Base-by-base conservation (phyloP, 331 rosid species). In the Telfairia occidentalis region DNA sequence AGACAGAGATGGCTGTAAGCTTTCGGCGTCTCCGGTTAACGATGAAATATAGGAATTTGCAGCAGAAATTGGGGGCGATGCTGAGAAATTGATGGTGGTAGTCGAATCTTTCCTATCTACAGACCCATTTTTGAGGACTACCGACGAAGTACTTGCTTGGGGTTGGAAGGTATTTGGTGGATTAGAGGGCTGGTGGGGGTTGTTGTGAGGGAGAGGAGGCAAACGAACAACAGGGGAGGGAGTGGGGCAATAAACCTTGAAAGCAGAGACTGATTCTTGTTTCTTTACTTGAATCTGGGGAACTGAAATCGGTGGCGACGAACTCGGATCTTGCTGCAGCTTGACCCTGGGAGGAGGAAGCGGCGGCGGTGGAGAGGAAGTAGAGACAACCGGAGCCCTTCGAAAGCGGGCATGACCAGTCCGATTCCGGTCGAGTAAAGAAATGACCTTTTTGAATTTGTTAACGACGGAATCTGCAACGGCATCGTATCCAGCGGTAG, bases 361-460 rank as follows among this genome's bases (percentile, higher is more conserved):
- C 0, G 61, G 61, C 8, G 61, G 61, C 32, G 61, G 23, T 6
- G 86, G 73, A 9, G 81, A 57, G n/a, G 78, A 4, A 12, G 69
- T 30, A 60, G 37, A 0, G 21, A 21, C n/a, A 0, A 67, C 18
- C 5, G 89, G 86, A 26, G 85, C 89, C 43, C 81, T 85, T 81
- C 96, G 70, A 73, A 90, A 92, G 19, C 97, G 96, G 35, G 97
- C 97, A 30, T 90, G 97, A 7, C 97, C 97, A 3, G 76, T 83
- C 81, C 90, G 70, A 5, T 84, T 85, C 34, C 60, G 81, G 23
- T 87, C 91, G 3, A 87, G 84, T 13, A 88, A 79, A 12, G 92
- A 85, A 78, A 92, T 87, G 2, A 92, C 90, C 89, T 82, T 89
- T 43, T 42, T 85, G 87, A 92, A 92, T 75, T 79, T 86, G 70